Conservation (phyloP, 1,139 yeast genomes). For the Sugiyamaella neomexicana region DNA sequence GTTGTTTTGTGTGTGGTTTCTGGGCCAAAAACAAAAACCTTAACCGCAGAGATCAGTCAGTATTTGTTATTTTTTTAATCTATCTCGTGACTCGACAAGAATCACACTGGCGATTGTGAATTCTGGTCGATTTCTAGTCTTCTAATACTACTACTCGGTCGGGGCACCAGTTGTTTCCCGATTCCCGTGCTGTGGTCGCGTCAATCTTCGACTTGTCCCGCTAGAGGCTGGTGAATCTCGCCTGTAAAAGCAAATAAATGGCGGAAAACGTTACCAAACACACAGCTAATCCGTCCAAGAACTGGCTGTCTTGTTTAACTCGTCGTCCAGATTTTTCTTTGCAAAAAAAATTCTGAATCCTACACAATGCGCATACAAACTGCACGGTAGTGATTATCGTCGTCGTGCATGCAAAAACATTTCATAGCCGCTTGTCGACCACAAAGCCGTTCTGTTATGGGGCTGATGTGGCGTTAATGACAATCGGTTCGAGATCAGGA, state of each 20-base stretch:
- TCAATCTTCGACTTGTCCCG: no score
- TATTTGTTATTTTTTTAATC: background rate
- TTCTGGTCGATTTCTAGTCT: no score
- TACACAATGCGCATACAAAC: slow-evolving; percentile 5
- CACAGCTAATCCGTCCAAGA: background rate
- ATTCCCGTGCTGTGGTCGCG: no score
- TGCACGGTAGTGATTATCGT: slow-evolving; percentile 2
- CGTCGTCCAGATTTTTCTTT: slow-evolving; percentile 1
- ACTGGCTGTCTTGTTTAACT: slow-evolving; percentile 6
- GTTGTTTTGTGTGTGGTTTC: no score
- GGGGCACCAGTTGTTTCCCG: no score
- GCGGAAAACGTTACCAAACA: no score
- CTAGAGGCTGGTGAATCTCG: no score
- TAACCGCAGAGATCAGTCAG: no score
- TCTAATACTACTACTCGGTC: no score
- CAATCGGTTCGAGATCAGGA: background rate
- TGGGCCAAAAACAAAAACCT: no score
- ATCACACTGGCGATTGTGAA: no score
- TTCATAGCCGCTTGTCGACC: background rate
- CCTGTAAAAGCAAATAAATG: no score
- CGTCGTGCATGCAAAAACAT: slow-evolving; percentile 1
- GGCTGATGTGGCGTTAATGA: background rate
- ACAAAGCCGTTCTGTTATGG: background rate
- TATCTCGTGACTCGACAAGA: background rate
- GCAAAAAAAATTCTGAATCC: background rate